Evolutionary conservation across 352 stramenopile species (phyloP), one percentile per base, ranked within the genome.

Genomic region (Globisporangium radiosum): DNA sequence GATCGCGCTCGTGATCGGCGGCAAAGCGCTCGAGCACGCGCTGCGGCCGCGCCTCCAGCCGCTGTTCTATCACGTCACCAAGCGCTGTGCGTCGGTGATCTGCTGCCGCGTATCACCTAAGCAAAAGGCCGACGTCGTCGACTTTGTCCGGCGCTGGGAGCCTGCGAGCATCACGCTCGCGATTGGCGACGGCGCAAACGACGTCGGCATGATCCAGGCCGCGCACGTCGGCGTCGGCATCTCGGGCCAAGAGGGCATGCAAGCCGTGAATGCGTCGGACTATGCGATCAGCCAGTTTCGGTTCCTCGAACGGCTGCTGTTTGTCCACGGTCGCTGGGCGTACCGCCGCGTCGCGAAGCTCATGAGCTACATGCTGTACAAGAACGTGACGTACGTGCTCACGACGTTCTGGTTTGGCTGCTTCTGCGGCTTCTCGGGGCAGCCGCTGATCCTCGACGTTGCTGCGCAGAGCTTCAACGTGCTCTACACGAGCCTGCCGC

Each of bases 161-260:
- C 71, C 72, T 0, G 68, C 88, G 9, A 86, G 76, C 49, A 81
- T 94, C 54, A 97, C 89, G n/a, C 69, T 98, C 7, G 82, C 88
- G 11, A 97, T 98, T 40, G 92, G 94, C n/a, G 94, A 98, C 68
- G 94, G 94, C 53, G 94, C 92, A n/a, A 98, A 98, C 73, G 94
- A 98, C 58, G 95, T 98, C 7, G 88, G 83, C 38, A 98, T 98
- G 95, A 97, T 98, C 44, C 89, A 97, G 65, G 74, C 85, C 13
- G 90, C 87, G 3, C 86, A 97, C 62, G 84, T 98, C 54, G 92
- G 92, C 48, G 87, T 98, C 15, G 93, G 92, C 7, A 97, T 98
- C 54, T 94, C 76, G 25, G 93, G 93, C 0, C 86, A 96, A 59
- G 93, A 98, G 71, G 93, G 93, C 54, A 78, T 88, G 7, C 94